These are phyloP conservation scores for Mycena floridula DNA, from an alignment of 768 basidiomycete species.

Conservation along the genomic window DNA sequence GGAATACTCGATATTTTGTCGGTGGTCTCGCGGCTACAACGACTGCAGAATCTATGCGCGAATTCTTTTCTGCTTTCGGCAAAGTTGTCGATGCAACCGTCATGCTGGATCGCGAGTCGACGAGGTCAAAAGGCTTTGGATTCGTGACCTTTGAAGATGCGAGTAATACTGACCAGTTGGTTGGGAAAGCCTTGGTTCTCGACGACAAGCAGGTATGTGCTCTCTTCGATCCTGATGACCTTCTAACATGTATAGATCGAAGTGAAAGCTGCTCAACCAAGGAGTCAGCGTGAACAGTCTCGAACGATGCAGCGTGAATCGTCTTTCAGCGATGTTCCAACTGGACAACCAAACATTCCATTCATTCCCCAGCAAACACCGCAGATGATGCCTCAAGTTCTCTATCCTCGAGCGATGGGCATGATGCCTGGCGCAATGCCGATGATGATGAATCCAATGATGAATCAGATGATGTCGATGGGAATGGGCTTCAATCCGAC, in stretches of 20 bases:
- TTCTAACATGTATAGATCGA: constrained; percentile 49
- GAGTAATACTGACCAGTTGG: constrained; percentile 57
- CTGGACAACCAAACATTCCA: constrained; percentile 24
- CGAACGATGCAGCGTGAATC: constrained; percentile 21
- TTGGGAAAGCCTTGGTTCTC: constrained; percentile 58
- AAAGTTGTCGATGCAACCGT: constrained; percentile 79
- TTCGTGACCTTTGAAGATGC: constrained; percentile 77
- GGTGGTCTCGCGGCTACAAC: constrained; percentile 67
- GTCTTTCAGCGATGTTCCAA: constrained; percentile 25
- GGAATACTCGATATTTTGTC: constrained; percentile 77
- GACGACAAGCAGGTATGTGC: constrained; percentile 69
- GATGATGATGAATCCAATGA: constrained; percentile 41
- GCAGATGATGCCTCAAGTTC: constrained; percentile 26
- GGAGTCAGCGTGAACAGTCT: constrained; percentile 55
- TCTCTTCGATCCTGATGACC: background rate
- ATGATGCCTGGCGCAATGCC: constrained; percentile 29
- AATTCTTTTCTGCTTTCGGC: constrained; percentile 70
- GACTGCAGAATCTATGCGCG: constrained; percentile 64
- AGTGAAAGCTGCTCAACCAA: constrained; percentile 75
- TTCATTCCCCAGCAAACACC: constrained; percentile 27
- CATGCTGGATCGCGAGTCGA: constrained; percentile 77
- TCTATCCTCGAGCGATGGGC: background rate
- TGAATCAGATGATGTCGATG: constrained; percentile 50
- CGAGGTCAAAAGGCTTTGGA: constrained; percentile 76
- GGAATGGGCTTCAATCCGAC: constrained; percentile 25